Base-by-base conservation (phyloP, 805 yeast species). In the Blastobotrys mokoenaii region DNA sequence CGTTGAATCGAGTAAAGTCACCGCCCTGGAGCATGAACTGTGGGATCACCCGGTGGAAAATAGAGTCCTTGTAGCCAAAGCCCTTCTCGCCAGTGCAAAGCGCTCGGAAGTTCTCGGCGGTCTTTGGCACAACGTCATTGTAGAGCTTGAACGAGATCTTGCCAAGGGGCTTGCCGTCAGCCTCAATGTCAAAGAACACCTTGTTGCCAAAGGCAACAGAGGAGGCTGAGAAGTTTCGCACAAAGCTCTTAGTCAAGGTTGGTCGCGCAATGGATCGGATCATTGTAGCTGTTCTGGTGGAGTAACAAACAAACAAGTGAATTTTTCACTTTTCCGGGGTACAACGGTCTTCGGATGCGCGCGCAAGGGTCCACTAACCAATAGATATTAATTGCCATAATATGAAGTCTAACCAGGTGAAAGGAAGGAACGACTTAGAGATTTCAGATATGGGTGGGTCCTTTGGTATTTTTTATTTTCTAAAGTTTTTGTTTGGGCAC, bases 21-120 rank as follows among this genome's bases (percentile, higher is more conserved):
- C 96, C 96, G 63, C 96, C 96, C 69, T 88, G 97, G 55, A 85
- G 75, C 97, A 88, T 88, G 60, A 88, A 88, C 46, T 77, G 77
- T 60, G 81, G 79, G 63, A 90, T 93, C 31, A 90, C 55, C 51
- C 98, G 76, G 67, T 90, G 98, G 73, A 90, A 90, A 11, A 72
- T 65, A 12, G 94, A 82, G 17, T 86, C 86, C 63, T 85, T 84
- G 72, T 80, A 93, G 14, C 80, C 79, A 7, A 63, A 61, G 29
- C 94, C 95, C 56, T 82, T 80, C 60, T 86, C 94, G 22, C 97
- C 97, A 35, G 95, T 82, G 65, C 94, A 82, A 46, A 90, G 68
- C 2, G 89, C 86, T 49, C 87, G 74, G 72, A 89, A 89, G 67
- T 88, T 89, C 58, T 85, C 95, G 9, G 90, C 83, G 1, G 96